Base-by-base conservation (phyloP, 2,329 filamentous ascomycete genomes). In the Colletotrichum neosansevieriae region DNA sequence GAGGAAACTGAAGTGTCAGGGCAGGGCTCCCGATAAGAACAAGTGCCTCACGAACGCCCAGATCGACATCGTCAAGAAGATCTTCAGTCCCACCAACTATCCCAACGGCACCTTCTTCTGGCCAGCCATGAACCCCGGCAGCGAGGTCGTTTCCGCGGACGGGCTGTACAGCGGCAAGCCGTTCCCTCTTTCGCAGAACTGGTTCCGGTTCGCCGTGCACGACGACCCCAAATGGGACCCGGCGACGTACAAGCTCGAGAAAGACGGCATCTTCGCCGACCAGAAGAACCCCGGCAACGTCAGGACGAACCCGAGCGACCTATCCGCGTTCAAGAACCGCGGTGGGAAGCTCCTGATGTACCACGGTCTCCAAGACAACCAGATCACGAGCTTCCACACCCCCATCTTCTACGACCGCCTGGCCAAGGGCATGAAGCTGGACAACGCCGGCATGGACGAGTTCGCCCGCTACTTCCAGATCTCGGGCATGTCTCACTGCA, bases 401-500 rank as follows among this genome's bases (percentile, higher is more conserved):
- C 79, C 81, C n/a, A 72, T 81, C 7, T 86, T 86, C 77, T 86
- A 86, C 75, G 76, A 84, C 42, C 78, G 83, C 57, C 80, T 85
- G 7, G 75, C 78, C 3, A 29, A 74, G 29, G 83, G 81, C 0
- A 84, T 86, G 83, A 69, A 69, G 12, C 84, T 83, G 73, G 36
- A 69, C 15, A 13, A 67, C 15, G 29, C 34, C 0, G 71, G 75
- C 13, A 56, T 84, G 19, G 84, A 82, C 2, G 80, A 84, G 10
- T 85, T 85, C 74, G 89, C 85, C 75, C 75, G 79, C 0, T 83
- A 84, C 71, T 88, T 88, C 72, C 78, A 77, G 19, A 80, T 88
- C n/a, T 85, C 85, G 0, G 86, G 86, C 0, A 85, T 87, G 83
- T 76, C 76, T 15, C 85, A 88, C 75, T 88, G 85, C 73, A 70